A percentile compares a stretch with the other conserved stretches of the same genome.
These are phyloP conservation scores for Amphichorda felina DNA, from an alignment of 2,329 filamentous ascomycete species.

Conservation along the genomic window DNA sequence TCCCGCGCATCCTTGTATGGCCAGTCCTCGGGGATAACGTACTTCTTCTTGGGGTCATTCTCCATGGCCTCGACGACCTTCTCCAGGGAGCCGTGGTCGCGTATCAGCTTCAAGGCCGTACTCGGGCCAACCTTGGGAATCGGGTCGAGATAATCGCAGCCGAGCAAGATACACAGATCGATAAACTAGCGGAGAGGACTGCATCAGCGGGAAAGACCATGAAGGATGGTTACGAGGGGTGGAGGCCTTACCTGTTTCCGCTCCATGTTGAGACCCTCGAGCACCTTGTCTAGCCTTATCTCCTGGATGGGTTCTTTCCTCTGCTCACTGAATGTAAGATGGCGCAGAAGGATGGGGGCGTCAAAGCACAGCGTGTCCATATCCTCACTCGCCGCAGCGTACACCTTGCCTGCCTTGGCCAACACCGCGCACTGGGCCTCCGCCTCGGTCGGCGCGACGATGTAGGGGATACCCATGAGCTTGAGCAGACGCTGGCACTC, in stretches of 20 bases:
- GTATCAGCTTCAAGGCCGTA: conserved; percentile 87
- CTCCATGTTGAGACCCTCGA: conserved; percentile 83
- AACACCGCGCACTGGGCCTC: conserved; percentile 93
- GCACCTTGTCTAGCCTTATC: conserved; percentile 75
- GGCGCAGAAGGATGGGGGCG: conserved; percentile 76
- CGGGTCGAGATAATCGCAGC: conserved; percentile 95
- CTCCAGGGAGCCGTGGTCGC: conserved; percentile 80
- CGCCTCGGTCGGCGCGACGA: conserved; percentile 90
- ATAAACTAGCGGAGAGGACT: conserved; percentile 63
- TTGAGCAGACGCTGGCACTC: conserved; percentile 87
- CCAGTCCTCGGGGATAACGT: conserved; percentile 88
- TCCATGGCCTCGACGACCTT: conserved; percentile 74
- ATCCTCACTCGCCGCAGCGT: conserved; percentile 91
- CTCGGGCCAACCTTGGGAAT: conserved; percentile 89
- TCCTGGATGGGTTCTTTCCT: conserved; percentile 96
- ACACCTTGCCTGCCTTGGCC: conserved; percentile 86
- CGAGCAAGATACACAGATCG: conserved; percentile 92
- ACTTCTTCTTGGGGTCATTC: conserved; percentile 67
- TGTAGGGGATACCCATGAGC: conserved; percentile 92
- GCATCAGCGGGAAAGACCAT: background rate
- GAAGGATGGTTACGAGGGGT: background rate
- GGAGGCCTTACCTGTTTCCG: conserved; percentile 55
- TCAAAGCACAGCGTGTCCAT: conserved; percentile 99
- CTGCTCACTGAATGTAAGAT: conserved; percentile 95
- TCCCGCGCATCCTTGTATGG: conserved; percentile 84